Evolutionary conservation across 768 basidiomycete species (phyloP).

Genomic region (Trametes gibbosa): DNA sequence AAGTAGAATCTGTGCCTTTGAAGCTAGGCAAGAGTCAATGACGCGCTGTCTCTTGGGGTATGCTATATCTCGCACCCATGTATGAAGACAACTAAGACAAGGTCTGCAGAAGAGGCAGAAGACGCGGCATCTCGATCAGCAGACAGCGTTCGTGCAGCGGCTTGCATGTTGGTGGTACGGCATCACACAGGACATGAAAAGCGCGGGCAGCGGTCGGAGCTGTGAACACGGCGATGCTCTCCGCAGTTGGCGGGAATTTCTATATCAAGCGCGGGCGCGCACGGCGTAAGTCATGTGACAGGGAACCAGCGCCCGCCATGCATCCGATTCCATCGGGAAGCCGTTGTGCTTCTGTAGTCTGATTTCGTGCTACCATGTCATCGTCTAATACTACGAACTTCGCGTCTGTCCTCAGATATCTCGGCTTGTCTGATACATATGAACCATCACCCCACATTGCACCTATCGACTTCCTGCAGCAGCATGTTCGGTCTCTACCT

Average conservation of each 20-base stretch:
- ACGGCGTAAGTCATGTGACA: background rate
- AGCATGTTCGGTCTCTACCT: constrained; percentile 62
- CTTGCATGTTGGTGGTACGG: background rate
- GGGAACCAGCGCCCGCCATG: background rate
- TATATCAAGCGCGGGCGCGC: background rate
- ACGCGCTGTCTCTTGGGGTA: too few species aligned
- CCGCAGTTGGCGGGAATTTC: constrained; percentile 15
- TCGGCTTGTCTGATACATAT: constrained; percentile 59
- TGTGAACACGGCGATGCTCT: background rate
- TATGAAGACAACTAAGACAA: constrained; percentile 70
- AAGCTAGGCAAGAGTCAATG: constrained; percentile 34
- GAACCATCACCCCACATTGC: constrained; percentile 54
- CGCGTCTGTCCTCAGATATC: constrained; percentile 39
- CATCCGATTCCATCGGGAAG: background rate
- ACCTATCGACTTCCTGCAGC: constrained; percentile 62
- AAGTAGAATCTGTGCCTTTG: constrained; percentile 67
- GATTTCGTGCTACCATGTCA: background rate
- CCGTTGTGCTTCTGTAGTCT: background rate
- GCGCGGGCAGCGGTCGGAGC: background rate
- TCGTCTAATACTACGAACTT: background rate
- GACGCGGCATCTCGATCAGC: background rate
- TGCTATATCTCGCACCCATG: constrained; percentile 57
- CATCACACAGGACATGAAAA: background rate
- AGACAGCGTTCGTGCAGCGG: background rate
- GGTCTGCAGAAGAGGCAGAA: constrained; percentile 32